These are phyloP conservation scores for Myriosclerotinia duriaeana DNA, from an alignment of 2,329 filamentous ascomycete genomes.

Conservation along the genomic window DNA sequence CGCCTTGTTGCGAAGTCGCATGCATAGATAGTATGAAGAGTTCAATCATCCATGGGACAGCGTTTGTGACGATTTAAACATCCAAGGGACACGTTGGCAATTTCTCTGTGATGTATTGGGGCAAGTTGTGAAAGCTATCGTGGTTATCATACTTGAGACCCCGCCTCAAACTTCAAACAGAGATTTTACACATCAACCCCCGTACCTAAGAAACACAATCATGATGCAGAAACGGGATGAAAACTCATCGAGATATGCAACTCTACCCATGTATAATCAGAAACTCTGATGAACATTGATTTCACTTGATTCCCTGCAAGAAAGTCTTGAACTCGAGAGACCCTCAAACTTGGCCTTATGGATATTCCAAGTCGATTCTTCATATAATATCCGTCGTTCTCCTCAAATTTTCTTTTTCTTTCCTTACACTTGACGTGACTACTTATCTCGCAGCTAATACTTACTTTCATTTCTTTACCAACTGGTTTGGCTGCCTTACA, in stretches of 20 bases:
- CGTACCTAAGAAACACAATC: conserved; percentile 38
- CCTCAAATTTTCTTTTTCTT: conserved; percentile 33
- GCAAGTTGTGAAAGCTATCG: conserved; percentile 10
- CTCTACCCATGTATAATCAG: conserved; percentile 41
- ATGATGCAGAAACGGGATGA: conserved; percentile 39
- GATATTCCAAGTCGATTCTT: conserved; percentile 34
- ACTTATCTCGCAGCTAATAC: conserved; percentile 41
- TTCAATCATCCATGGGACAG: conserved; percentile 2
- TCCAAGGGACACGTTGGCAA: not conserved
- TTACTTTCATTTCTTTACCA: conserved; percentile 50
- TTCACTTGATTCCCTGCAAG: conserved; percentile 25
- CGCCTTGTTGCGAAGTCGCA: not conserved
- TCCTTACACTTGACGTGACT: conserved; percentile 40
- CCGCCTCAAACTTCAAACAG: conserved; percentile 35
- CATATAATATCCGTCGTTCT: conserved; percentile 37
- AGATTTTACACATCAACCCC: conserved; percentile 34
- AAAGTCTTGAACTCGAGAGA: conserved; percentile 14
- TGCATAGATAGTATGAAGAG: not conserved
- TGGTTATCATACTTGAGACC: conserved; percentile 26
- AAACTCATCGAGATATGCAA: conserved; percentile 38
- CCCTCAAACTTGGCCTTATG: not conserved
- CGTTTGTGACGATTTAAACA: not conserved
- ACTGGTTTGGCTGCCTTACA: conserved; percentile 55
- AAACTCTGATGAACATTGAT: conserved; percentile 40
- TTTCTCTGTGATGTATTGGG: not conserved